These are phyloP conservation scores for Cudoniella acicularis DNA, from an alignment of 495 filamentous ascomycete genomes.

Conservation along the genomic window DNA sequence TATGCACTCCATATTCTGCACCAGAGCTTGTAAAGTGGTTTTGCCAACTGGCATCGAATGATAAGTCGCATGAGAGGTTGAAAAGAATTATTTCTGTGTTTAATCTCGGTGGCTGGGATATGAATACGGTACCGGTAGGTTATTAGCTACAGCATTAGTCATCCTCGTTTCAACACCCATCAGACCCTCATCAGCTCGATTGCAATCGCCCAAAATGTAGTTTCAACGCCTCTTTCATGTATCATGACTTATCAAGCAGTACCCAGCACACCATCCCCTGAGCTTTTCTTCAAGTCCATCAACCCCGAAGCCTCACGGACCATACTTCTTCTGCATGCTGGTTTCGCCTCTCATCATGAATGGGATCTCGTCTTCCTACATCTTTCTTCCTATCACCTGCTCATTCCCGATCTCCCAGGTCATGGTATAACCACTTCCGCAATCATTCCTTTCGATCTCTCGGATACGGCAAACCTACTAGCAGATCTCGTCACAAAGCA, in stretches of 20 bases:
- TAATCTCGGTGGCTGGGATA: no score
- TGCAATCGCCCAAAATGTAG: no score
- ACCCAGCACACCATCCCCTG: not conserved
- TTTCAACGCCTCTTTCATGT: no score
- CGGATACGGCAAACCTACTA: conserved; percentile 23
- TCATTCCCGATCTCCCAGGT: conserved; percentile 31
- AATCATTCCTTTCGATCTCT: conserved; percentile 23
- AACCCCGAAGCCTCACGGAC: conserved; percentile 12
- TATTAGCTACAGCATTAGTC: no score
- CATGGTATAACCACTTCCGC: conserved; percentile 26
- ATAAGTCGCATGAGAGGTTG: no score
- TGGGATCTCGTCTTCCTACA: conserved; percentile 28
- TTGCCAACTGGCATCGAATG: no score
- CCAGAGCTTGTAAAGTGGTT: no score
- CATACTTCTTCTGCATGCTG: conserved; percentile 33
- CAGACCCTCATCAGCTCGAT: no score
- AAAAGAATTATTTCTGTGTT: no score
- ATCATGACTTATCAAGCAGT: not conserved
- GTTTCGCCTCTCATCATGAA: conserved; percentile 32
- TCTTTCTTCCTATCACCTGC: conserved; percentile 32
- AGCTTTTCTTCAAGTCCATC: not conserved
- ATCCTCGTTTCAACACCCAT: no score
- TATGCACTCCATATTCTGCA: no score
- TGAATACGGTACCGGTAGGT: no score
- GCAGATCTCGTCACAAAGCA: conserved; percentile 29